phyloP scores from a whole-genome alignment of 148 eudicot species.

The Chenopodium formosanum region DNA sequence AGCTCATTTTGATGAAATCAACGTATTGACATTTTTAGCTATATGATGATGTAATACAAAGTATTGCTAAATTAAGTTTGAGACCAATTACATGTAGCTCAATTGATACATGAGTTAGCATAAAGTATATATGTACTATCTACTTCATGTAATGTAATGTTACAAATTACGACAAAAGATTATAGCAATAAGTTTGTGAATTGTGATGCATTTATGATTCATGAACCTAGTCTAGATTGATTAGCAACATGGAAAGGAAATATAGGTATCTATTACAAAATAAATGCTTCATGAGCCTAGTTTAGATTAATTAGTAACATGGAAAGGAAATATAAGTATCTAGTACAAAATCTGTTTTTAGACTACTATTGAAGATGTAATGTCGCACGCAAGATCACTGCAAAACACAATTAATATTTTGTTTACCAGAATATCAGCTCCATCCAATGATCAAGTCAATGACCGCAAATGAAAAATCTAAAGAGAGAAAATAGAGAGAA shows the following conservation, averaged over 20 bases:
- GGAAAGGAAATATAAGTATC: not conserved
- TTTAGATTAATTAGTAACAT: not conserved
- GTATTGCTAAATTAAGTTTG: not conserved
- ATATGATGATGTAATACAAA: conserved; percentile 5
- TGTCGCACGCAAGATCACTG: too few species aligned
- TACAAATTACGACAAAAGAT: not conserved
- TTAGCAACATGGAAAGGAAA: not conserved
- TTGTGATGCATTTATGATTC: not conserved
- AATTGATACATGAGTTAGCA: conserved; percentile 1
- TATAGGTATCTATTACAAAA: not conserved
- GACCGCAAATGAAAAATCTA: too few species aligned
- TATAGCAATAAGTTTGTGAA: conserved; percentile 14
- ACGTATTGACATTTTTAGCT: conserved; percentile 7
- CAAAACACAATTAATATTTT: too few species aligned
- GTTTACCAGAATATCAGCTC: too few species aligned
- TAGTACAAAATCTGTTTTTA: not conserved
- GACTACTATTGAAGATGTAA: too few species aligned
- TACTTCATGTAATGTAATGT: not conserved
- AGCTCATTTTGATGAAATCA: not conserved
- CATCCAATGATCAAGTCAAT: too few species aligned
- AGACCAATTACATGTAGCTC: not conserved
- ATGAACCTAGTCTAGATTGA: not conserved
- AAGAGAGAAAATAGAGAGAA: too few species aligned
- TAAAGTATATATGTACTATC: not conserved
- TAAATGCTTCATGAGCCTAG: not conserved